These are phyloP conservation scores for Linum usitatissimum DNA, from an alignment of 345 rosid species.

Conservation along the genomic window DNA sequence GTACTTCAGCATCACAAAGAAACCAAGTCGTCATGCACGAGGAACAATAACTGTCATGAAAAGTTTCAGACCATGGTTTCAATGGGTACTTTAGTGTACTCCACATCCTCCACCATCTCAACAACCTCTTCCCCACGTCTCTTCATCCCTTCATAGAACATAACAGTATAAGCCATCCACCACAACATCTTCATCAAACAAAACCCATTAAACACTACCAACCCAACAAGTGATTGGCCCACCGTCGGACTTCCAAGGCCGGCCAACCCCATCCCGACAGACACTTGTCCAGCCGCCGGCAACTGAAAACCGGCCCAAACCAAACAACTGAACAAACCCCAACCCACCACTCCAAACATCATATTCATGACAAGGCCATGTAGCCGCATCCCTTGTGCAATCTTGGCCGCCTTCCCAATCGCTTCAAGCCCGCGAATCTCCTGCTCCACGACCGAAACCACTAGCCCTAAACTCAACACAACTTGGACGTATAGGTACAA, in stretches of 20 bases:
- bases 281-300: neutral
- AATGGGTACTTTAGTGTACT: constrained; percentile 31
- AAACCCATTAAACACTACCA: constrained; percentile 16
- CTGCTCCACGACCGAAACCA: constrained; percentile 42
- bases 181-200: constrained; percentile 26
- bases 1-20: no score
- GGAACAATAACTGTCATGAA: neutral
- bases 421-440: constrained; percentile 42
- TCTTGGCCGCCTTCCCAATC: constrained; percentile 43
- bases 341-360: constrained; percentile 11
- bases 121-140: constrained; percentile 35
- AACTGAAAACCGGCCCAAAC: neutral
- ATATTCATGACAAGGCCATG: constrained; percentile 43
- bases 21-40: neutral
- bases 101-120: constrained; percentile 24
- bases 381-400: constrained; percentile 35
- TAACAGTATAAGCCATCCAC: constrained; percentile 30
- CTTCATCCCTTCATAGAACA: constrained; percentile 38
- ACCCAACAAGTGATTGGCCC: constrained; percentile 11
- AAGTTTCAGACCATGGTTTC: constrained; percentile 1
- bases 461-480: constrained; percentile 37
- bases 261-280: neutral
- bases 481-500: constrained; percentile 30
- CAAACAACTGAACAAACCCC: constrained; percentile 8
- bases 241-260: neutral